Evolutionary conservation across 495 filamentous ascomycete genomes (phyloP), one percentile per base, ranked within the genome.

Genomic region (Astrocystis sublimbata): DNA sequence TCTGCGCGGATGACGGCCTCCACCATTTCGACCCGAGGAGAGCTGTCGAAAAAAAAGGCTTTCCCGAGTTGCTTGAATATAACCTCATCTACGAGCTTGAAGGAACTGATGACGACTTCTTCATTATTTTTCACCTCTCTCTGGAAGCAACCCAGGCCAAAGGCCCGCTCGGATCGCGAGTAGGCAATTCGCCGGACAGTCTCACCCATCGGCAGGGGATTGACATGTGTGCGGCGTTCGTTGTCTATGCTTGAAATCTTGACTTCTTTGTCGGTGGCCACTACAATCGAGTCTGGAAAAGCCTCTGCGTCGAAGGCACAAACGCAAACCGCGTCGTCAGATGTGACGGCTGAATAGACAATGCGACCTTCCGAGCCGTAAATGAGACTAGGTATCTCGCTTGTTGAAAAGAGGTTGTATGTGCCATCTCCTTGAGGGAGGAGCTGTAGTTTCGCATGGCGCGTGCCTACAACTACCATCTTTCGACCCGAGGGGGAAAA

Each of bases 321-420:
- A 28, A 98, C 82, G 38, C 85, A 87, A 5, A 86, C 85, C 5
- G 92, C 89, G 50, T 91, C 86, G 66, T 96, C 91, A 2, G 92
- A 92, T 52, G 96, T 98, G n/a, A 97, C 89, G 1, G 96, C 92
- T 17, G 92, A 96, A 79, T 94, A 99, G 6, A 96, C 87, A 28
- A 97, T 88, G 10, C 93, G 84, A 1, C 89, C 91, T 68, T 98
- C 92, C 6, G 88, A 86, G 17, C 88, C 89, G 65, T 98, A 97
- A 52, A 98, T 96, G 50, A 99, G 73, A 65, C 89, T 96, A 15
- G 94, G 91, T 68, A 97, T 90, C 63, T 98, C 94, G 65, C 92
- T 97, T 0, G 90, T 93, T 1, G 93, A 91, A 67, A 99, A 96
- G 0, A 99, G 89, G 71, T 90, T 96, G 70, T 83, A 89, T 1